phyloP scores from a whole-genome alignment of 768 basidiomycete species.

The Candolleomyces eurysporus region DNA sequence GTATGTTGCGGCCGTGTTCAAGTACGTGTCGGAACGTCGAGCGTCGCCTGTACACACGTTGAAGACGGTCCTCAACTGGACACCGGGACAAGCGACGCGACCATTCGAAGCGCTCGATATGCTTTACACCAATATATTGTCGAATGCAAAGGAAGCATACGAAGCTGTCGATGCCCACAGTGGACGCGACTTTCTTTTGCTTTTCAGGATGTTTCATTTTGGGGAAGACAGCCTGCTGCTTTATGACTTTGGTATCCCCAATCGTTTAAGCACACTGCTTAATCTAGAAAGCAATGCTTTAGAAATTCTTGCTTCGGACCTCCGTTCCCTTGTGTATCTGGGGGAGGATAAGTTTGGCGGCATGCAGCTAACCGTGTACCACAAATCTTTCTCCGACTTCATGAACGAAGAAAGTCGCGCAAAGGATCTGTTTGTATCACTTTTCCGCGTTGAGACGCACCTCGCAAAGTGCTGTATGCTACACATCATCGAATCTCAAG shows the following conservation, averaged over 20 bases:
- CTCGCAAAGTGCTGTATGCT: too few relatives aligned
- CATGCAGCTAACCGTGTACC: not conserved
- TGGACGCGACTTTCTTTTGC: not conserved
- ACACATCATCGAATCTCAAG: too few relatives aligned
- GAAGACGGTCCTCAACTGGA: not conserved
- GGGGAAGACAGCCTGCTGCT: too few relatives aligned
- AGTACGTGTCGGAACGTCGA: not conserved
- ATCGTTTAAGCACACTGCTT: too few relatives aligned
- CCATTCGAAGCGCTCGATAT: not conserved
- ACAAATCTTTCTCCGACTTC: not conserved
- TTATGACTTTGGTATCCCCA: too few relatives aligned
- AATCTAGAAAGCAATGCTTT: too few relatives aligned
- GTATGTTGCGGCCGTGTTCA: constrained; percentile 1
- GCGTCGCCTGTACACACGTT: not conserved
- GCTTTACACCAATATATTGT: not conserved
- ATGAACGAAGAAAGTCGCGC: not conserved
- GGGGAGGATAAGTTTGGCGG: not conserved
- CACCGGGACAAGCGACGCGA: not conserved
- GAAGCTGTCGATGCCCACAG: not conserved
- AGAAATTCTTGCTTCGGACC: not conserved
- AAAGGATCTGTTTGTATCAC: too few relatives aligned
- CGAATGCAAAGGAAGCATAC: not conserved
- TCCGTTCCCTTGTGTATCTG: not conserved
- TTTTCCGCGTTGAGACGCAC: too few relatives aligned
- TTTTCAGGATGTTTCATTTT: too few relatives aligned